These are phyloP conservation scores for Teunomyces gatunensis DNA, from an alignment of 805 yeast species.

Conservation along the genomic window DNA sequence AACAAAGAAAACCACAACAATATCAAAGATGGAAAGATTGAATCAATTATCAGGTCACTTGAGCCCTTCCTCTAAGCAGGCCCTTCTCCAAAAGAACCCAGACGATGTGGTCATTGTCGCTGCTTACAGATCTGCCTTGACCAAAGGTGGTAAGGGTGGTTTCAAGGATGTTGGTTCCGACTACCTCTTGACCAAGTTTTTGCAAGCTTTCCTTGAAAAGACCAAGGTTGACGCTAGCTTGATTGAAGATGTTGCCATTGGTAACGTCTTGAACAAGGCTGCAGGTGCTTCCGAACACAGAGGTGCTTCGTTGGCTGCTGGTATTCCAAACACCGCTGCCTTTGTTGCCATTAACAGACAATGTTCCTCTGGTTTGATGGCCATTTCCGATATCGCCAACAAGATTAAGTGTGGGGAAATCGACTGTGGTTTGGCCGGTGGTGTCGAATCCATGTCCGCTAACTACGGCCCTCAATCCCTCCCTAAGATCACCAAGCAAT, in stretches of 20 bases:
- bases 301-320: slow-evolving; percentile 89
- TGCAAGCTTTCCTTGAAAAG: slow-evolving; percentile 58
- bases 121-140: slow-evolving; percentile 87
- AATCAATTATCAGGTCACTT: slow-evolving; percentile 46
- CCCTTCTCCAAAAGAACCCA: slow-evolving; percentile 56
- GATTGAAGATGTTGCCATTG: slow-evolving; percentile 84
- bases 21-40: slow-evolving; percentile 41
- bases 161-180: slow-evolving; percentile 83
- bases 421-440: slow-evolving; percentile 85
- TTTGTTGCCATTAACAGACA: slow-evolving; percentile 88
- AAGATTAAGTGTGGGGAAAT: slow-evolving; percentile 86
- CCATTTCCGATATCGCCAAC: slow-evolving; percentile 85
- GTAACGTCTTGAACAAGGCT: slow-evolving; percentile 88
- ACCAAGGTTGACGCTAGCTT: slow-evolving; percentile 46
- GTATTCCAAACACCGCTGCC: slow-evolving; percentile 77
- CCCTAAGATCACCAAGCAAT: slow-evolving; percentile 42
- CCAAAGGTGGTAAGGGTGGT: slow-evolving; percentile 83
- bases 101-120: slow-evolving; percentile 89
- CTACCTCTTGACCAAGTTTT: slow-evolving; percentile 65
- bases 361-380: slow-evolving; percentile 92
- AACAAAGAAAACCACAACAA: slow-evolving; percentile 5
- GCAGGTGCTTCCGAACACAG: slow-evolving; percentile 96
- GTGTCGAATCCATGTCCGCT: slow-evolving; percentile 92
- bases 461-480: slow-evolving; percentile 81
- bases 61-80: slow-evolving; percentile 39